Base-by-base conservation (phyloP, 805 yeast species). In the Starmerella potacharoeniae region DNA sequence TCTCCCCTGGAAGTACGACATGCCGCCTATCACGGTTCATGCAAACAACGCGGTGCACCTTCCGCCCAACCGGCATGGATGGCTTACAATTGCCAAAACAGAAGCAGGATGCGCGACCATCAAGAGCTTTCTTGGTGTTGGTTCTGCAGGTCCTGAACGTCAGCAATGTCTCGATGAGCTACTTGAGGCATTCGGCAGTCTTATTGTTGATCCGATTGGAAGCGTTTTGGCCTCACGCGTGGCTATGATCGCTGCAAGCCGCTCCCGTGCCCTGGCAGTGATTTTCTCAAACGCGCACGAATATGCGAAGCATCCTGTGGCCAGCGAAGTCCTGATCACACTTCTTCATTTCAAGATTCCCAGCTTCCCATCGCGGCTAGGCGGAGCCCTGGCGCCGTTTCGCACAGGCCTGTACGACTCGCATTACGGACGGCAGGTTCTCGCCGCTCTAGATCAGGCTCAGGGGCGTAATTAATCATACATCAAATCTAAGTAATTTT, bases 1-100 rank as follows among this genome's bases (percentile, higher is more conserved):
- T 56, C 63, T 68, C 16, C 62, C 70, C 9, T 67, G 71, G 69
- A 35, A 58, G 1, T 7, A 48, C 1, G 45, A 31, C 8, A 48
- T 56, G 4, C 64, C 64, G 2, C 46, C 59, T 60, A 62, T 37
- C 49, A 59, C 43, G n/a, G 56, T 10, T 16, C 60, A 51, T 31
- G 57, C 57, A 1, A 55, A 60, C 45, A 55, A 53, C 40, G 63
- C 60, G 2, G 60, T 60, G 8, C 59, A 55, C 11, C 44, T 41
- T 8, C 51, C 51, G 29, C 31, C 49, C 4, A 17, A 43, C 17
- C 14, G 39, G 1, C 50, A 35, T 13, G 63, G 63, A 4, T 60
- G 63, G 63, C 28, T 56, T 10, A 43, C 55, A 5, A 36, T 60
- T n/a, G 41, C 56, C 2, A 16, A 30, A 11, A 60, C 56, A 4